Evolutionary conservation across 164 flowering plant species (phyloP).

Genomic region (Stephania yunnanensis): DNA sequence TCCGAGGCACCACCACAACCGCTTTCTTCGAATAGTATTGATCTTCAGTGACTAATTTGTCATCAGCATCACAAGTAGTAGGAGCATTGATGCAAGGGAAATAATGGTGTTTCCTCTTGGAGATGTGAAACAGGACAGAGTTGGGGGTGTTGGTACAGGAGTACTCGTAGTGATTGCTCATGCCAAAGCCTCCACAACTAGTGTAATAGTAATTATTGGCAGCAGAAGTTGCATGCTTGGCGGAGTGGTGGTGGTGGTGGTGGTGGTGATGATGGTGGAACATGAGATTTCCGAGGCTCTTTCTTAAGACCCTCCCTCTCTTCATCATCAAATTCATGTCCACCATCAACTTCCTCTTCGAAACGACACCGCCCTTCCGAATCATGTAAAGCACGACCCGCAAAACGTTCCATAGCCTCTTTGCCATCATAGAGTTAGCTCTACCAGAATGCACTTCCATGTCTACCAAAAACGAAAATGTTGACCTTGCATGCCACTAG

Average conservation of each 20-base stretch:
- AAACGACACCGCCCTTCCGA: conserved; percentile 37
- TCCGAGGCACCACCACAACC: conserved; percentile 18
- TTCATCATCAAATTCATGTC: conserved; percentile 49
- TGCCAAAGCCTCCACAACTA: conserved; percentile 18
- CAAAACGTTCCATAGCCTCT: conserved; percentile 43
- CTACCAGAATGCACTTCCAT: conserved; percentile 28
- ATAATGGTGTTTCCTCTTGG: conserved; percentile 28
- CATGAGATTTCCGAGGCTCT: conserved; percentile 24
- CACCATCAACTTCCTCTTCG: conserved; percentile 45
- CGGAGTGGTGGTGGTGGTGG: conserved; percentile 19
- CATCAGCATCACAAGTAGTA: not conserved
- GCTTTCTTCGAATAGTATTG: too few species aligned
- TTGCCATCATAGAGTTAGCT: conserved; percentile 13
- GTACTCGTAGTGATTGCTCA: conserved; percentile 37
- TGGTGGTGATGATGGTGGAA: conserved; percentile 27
- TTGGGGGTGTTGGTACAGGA: conserved; percentile 51
- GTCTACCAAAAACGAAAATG: not conserved
- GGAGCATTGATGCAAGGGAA: conserved; percentile 42
- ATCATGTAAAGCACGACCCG: conserved; percentile 40
- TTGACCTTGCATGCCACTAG: too few species aligned
- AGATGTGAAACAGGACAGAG: conserved; percentile 35
- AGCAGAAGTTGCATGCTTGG: not conserved
- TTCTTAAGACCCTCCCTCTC: conserved; percentile 37
- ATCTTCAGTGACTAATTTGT: conserved; percentile 11
- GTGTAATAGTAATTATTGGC: not conserved